Conservation (phyloP, 139 green algal species). For the Chlamydomonas sp. region DNA sequence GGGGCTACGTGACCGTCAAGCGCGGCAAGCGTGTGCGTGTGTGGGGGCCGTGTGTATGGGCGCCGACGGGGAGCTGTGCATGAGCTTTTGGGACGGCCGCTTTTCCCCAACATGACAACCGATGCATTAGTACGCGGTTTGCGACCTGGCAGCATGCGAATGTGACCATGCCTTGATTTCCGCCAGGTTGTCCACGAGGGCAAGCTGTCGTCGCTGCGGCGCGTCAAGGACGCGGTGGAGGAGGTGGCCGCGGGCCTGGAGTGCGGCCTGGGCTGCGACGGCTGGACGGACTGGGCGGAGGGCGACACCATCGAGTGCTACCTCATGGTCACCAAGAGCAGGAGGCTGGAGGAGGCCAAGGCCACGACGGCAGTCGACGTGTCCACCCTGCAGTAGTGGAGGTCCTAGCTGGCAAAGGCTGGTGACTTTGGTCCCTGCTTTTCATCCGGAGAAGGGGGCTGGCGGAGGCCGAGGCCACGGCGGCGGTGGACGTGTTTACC, state of each 20-base stretch:
- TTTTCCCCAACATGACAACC: neutral
- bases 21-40: slow-evolving; percentile 61
- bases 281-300: slow-evolving; percentile 83
- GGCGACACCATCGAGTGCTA: slow-evolving; percentile 67
- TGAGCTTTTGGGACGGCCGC: neutral
- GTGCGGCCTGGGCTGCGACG: slow-evolving; percentile 82
- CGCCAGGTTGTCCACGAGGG: slow-evolving; percentile 74
- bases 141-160: neutral
- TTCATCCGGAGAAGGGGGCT: too few relatives aligned
- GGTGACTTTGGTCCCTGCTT: too few relatives aligned
- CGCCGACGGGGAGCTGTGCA: neutral
- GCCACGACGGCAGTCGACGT: slow-evolving; percentile 48
- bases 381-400: slow-evolving; percentile 1
- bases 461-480: too few relatives aligned
- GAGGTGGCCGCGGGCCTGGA: slow-evolving; percentile 85
- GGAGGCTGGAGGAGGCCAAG: slow-evolving; percentile 58
- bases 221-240: slow-evolving; percentile 95
- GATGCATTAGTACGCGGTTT: too few relatives aligned
- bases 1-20: slow-evolving; percentile 55
- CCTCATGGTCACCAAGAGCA: slow-evolving; percentile 60
- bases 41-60: neutral
- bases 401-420: too few relatives aligned
- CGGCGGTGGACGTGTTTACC: too few relatives aligned
- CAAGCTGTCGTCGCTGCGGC: slow-evolving; percentile 80
- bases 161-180: neutral